Evolutionary conservation across 163 green algal species (phyloP).

Genomic region (Picocystis sp.): DNA sequence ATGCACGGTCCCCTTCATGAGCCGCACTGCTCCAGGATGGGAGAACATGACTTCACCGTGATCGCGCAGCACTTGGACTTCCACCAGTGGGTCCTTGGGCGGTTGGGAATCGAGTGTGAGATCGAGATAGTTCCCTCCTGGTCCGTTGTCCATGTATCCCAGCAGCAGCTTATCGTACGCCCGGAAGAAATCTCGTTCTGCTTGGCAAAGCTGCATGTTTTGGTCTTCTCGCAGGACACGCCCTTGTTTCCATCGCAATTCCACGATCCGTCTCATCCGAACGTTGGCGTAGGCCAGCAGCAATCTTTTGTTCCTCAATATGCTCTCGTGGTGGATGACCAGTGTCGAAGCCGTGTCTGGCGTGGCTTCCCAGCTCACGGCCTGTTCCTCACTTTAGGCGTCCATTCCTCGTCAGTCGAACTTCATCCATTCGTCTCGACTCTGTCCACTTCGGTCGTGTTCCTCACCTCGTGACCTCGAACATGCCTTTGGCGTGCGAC

Average conservation of each 20-base stretch:
- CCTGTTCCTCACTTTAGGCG: too few relatives aligned
- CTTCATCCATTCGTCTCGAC: too few relatives aligned
- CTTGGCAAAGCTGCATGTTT: slow-evolving; percentile 18
- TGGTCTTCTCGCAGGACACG: slow-evolving; percentile 23
- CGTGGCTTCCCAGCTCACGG: slow-evolving; percentile 1
- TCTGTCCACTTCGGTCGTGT: too few relatives aligned
- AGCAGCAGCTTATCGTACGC: slow-evolving; percentile 31
- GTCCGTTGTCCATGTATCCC: slow-evolving; percentile 26
- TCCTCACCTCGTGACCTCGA: too few relatives aligned
- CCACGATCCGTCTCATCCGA: slow-evolving; percentile 24
- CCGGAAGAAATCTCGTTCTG: slow-evolving; percentile 14
- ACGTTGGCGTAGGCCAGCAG: slow-evolving; percentile 33
- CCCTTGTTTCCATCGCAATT: slow-evolving; percentile 26
- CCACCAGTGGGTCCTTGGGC: slow-evolving; percentile 11
- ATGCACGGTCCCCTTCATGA: slow-evolving; percentile 25
- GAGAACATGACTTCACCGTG: slow-evolving; percentile 31
- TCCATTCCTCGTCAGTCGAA: too few relatives aligned
- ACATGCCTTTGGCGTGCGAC: too few relatives aligned
- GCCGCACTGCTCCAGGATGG: slow-evolving; percentile 19
- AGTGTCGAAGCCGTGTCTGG: slow-evolving; percentile 23
- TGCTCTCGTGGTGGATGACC: slow-evolving; percentile 32
- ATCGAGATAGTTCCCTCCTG: slow-evolving; percentile 26
- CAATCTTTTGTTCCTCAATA: slow-evolving; percentile 41
- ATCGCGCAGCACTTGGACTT: slow-evolving; percentile 32
- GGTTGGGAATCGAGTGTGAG: slow-evolving; percentile 23